Percentiles rank a stretch among this genome's conserved stretches.
Evolutionary conservation across 371 early-diverging fungal species (phyloP).

Genomic region (Modicella reniformis): DNA sequence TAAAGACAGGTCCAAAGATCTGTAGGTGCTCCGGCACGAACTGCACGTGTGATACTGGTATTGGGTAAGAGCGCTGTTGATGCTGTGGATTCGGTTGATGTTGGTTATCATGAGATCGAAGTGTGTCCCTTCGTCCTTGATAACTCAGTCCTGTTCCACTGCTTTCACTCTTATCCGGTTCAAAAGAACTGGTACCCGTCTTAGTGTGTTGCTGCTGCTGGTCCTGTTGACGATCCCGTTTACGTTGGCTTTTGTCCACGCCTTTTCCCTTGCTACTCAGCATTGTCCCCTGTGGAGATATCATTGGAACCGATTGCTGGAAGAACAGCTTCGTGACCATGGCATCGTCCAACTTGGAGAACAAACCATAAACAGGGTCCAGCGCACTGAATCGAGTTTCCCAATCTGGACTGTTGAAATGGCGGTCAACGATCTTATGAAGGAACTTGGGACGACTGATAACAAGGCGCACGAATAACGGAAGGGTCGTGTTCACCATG

Average conservation of each 20-base stretch:
- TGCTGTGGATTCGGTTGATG: background rate
- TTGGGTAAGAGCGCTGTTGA: background rate
- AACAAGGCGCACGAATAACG: slow-evolving; percentile 37
- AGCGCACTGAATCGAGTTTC: slow-evolving; percentile 40
- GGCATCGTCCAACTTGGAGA: slow-evolving; percentile 50
- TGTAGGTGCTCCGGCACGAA: slow-evolving; percentile 38
- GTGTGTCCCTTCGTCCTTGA: background rate
- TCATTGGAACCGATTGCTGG: slow-evolving; percentile 6
- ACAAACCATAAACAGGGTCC: slow-evolving; percentile 44
- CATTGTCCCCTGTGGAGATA: slow-evolving; percentile 20
- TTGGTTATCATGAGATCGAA: background rate
- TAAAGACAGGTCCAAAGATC: slow-evolving; percentile 46
- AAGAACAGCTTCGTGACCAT: slow-evolving; percentile 35
- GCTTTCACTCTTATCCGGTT: slow-evolving; percentile 16
- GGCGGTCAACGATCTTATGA: slow-evolving; percentile 22
- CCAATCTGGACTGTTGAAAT: slow-evolving; percentile 39
- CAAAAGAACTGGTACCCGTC: slow-evolving; percentile 12
- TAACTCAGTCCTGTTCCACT: slow-evolving; percentile 20
- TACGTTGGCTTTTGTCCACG: slow-evolving; percentile 21
- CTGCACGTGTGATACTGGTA: background rate
- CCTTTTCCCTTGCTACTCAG: slow-evolving; percentile 30
- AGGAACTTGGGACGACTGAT: slow-evolving; percentile 19
- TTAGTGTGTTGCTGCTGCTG: slow-evolving; percentile 7
- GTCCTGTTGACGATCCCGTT: slow-evolving; percentile 6
- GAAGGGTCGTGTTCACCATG: slow-evolving; percentile 35